Percentiles rank a stretch among this genome's conserved stretches.
phyloP scores from a whole-genome alignment of 2,329 filamentous ascomycete genomes.

The Penicillium sclerotigenum region DNA sequence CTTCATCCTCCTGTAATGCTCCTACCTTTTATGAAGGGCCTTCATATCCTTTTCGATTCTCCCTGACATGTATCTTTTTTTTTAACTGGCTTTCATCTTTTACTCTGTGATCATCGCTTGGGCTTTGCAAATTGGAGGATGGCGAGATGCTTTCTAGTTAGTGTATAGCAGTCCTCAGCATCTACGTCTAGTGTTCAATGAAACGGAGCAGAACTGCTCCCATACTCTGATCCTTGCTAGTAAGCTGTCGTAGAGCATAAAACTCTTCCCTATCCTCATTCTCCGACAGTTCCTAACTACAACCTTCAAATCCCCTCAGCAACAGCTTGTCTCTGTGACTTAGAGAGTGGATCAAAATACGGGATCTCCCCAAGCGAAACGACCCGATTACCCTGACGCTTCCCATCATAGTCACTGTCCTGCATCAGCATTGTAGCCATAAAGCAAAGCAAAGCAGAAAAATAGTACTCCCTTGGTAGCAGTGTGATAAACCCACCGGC shows the following conservation, averaged over 20 bases:
- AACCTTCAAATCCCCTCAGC: neutral
- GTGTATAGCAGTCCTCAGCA: slow-evolving; percentile 17
- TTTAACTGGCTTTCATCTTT: slow-evolving; percentile 5
- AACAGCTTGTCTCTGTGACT: neutral
- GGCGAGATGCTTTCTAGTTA: slow-evolving; percentile 4
- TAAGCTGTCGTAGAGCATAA: neutral
- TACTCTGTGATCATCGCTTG: neutral
- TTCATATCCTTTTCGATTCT: slow-evolving; percentile 10
- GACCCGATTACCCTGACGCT: neutral
- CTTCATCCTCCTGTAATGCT: slow-evolving; percentile 33
- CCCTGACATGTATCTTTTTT: slow-evolving; percentile 14
- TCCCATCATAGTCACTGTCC: neutral
- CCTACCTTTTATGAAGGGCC: neutral
- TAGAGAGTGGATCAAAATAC: neutral
- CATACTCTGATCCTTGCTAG: neutral
- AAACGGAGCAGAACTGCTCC: slow-evolving; percentile 6
- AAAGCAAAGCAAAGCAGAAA: neutral
- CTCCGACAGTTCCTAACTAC: neutral
- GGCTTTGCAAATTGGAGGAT: neutral
- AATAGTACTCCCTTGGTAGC: neutral
- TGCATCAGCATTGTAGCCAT: neutral
- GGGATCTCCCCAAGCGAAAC: neutral
- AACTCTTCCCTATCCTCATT: neutral
- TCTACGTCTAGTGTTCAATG: slow-evolving; percentile 7
- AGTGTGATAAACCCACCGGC: neutral